Conservation (phyloP, 345 rosid genomes). For the Arabidopsis suecica region DNA sequence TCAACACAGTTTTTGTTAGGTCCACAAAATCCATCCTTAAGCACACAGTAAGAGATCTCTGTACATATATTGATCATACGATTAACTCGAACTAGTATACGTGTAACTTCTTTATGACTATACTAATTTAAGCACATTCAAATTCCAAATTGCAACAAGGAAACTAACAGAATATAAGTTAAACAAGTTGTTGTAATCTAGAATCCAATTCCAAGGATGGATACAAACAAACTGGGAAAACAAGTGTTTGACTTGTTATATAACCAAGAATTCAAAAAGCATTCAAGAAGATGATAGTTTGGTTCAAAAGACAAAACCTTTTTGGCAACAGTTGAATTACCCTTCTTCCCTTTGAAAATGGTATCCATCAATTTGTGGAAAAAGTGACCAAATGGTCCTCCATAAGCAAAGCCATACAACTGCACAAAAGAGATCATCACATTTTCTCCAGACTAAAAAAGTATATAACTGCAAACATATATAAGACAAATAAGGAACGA, state of each 20-base stretch:
- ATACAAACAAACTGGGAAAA: background rate
- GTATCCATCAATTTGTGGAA: constrained; percentile 82
- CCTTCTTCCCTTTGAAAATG: constrained; percentile 77
- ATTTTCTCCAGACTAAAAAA: background rate
- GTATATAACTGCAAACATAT: constrained; percentile 12
- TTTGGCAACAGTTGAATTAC: constrained; percentile 73
- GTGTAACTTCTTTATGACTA: background rate
- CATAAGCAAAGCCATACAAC: constrained; percentile 90
- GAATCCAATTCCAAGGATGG: background rate
- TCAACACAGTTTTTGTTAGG: background rate
- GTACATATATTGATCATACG: background rate
- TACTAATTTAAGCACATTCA: background rate
- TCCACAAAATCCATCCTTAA: background rate
- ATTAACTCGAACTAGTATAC: background rate
- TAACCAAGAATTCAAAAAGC: background rate
- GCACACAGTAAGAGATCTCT: constrained; percentile 2
- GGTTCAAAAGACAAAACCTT: constrained; percentile 54
- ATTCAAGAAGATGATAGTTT: constrained; percentile 22
- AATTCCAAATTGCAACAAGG: background rate
- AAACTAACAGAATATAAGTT: background rate
- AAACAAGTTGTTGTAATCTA: constrained; percentile 1
- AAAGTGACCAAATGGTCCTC: constrained; percentile 92
- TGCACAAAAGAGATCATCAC: constrained; percentile 40
- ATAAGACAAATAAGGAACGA: constrained; percentile 27
- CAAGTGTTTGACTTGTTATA: background rate